Percentiles rank a stretch among this genome's conserved stretches.
phyloP scores from a whole-genome alignment of 2,329 filamentous ascomycete genomes.

The Fusarium multiceps region DNA sequence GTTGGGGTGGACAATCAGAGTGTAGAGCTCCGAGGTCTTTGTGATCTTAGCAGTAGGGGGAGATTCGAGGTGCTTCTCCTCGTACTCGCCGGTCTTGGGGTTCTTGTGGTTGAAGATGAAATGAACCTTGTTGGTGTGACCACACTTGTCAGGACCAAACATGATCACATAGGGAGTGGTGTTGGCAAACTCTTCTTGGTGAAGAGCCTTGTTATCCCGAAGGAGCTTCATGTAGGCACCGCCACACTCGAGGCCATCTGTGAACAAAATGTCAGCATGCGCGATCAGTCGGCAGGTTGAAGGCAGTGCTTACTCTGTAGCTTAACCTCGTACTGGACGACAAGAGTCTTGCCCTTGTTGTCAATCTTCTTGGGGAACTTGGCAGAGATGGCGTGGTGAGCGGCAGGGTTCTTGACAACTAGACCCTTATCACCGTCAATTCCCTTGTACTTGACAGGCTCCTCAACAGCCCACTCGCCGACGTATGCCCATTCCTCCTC shows the following conservation, averaged over 20 bases:
- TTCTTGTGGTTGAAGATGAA: slow-evolving; percentile 99
- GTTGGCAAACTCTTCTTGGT: slow-evolving; percentile 98
- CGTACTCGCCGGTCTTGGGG: slow-evolving; percentile 99
- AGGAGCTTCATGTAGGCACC: slow-evolving; percentile 99
- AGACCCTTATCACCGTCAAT: slow-evolving; percentile 96
- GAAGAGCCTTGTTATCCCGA: slow-evolving; percentile 95
- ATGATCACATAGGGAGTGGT: slow-evolving; percentile 98
- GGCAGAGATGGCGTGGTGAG: slow-evolving; percentile 98
- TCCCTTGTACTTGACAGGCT: slow-evolving; percentile 89
- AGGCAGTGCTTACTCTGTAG: slow-evolving; percentile 79
- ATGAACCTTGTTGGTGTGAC: slow-evolving; percentile 96
- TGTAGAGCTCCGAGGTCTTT: slow-evolving; percentile 96
- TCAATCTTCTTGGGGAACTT: slow-evolving; percentile 97
- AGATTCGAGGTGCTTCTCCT: slow-evolving; percentile 96
- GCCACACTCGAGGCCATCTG: slow-evolving; percentile 95
- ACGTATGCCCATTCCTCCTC: slow-evolving; percentile 98
- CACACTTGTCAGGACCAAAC: slow-evolving; percentile 99
- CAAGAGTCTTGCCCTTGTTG: slow-evolving; percentile 96
- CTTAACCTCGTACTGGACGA: slow-evolving; percentile 99
- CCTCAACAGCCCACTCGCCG: slow-evolving; percentile 96
- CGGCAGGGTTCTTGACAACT: slow-evolving; percentile 96
- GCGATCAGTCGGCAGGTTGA: background rate
- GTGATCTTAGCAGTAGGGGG: slow-evolving; percentile 87
- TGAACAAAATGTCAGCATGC: slow-evolving; percentile 48
- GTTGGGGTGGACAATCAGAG: slow-evolving; percentile 94